A percentile compares a stretch with the other conserved stretches of the same genome.
These are phyloP conservation scores for Diplocarpon rosae DNA, from an alignment of 2,329 filamentous ascomycete species.

Conservation along the genomic window DNA sequence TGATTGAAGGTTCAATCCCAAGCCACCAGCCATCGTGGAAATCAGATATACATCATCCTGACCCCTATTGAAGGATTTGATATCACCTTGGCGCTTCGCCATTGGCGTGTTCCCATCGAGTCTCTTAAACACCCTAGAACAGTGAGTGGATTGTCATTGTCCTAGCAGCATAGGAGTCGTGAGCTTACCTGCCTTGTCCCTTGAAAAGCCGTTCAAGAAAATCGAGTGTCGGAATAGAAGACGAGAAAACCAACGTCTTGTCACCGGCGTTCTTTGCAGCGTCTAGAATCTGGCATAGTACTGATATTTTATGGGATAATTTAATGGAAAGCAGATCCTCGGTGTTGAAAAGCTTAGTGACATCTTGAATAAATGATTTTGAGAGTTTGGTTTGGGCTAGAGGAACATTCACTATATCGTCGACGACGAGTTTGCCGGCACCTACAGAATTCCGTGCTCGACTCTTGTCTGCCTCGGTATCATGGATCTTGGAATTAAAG, in stretches of 20 bases:
- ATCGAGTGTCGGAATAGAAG: slow-evolving; percentile 57
- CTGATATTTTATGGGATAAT: slow-evolving; percentile 56
- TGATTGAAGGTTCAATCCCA: slow-evolving; percentile 73
- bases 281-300: slow-evolving; percentile 60
- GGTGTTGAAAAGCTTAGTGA: slow-evolving; percentile 30
- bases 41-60: slow-evolving; percentile 59
- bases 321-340: slow-evolving; percentile 31
- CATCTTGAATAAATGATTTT: slow-evolving; percentile 24
- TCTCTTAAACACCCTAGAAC: slow-evolving; percentile 35
- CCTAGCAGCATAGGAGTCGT: background rate
- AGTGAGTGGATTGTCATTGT: no score
- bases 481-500: slow-evolving; percentile 35
- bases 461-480: slow-evolving; percentile 22
- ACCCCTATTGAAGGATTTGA: slow-evolving; percentile 58
- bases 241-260: slow-evolving; percentile 72
- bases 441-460: no score
- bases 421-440: slow-evolving; percentile 5
- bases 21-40: slow-evolving; percentile 70
- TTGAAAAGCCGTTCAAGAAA: slow-evolving; percentile 52
- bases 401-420: slow-evolving; percentile 17
- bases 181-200: slow-evolving; percentile 26
- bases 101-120: slow-evolving; percentile 58
- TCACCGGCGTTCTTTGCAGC: slow-evolving; percentile 52
- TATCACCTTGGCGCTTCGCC: slow-evolving; percentile 45
- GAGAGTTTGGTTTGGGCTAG: slow-evolving; percentile 23